Evolutionary conservation across 345 rosid genomes (phyloP), one percentile per base, ranked within the genome.

Genomic region (Eucalyptus cladocalyx): DNA sequence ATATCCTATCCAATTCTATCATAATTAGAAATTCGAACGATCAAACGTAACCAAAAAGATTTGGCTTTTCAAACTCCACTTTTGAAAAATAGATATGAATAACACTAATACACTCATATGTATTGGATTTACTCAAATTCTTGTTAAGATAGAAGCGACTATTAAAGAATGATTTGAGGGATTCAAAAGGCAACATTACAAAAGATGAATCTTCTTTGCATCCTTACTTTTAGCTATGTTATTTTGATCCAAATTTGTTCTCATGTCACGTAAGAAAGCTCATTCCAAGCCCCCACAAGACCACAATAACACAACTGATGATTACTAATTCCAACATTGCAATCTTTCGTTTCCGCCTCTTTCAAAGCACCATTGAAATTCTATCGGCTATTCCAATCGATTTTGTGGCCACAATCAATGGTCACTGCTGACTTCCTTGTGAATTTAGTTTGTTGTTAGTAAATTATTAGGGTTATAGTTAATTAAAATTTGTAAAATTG

Each of bases 1-100:
- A 0, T 53, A 53, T 53, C 0, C 1, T 18, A 2, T 50, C 3
- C 18, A 50, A 8, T 53, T 2, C 2, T 51, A 51, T 18, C 4
- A 1, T 7, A 4, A 51, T 18, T 51, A 18, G 2, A 51, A 51
- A 51, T 18, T 53, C 9, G 2, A 1, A 53, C 1, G 10, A 53
- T 53, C 9, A 53, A 53, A 53, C 56, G 9, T 18, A 53, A 2
- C 9, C 9, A 5, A 5, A 34, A 4, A 76, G 5, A 2, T 37
- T 37, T 10, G 3, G 2, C 28, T 24, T 37, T 76, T 76, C 28
- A 76, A 76, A 11, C 28, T 76, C 28, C 16, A 40, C 47, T 21
- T 76, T 76, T 37, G 83, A 11, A 37, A 37, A 76, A 9, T 28
- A 11, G 5, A 21, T 76, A 18, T 21, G 16, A 12, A 76, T 40